Base-by-base conservation (phyloP, 129 eudicot species). In the Artemisia annua region DNA sequence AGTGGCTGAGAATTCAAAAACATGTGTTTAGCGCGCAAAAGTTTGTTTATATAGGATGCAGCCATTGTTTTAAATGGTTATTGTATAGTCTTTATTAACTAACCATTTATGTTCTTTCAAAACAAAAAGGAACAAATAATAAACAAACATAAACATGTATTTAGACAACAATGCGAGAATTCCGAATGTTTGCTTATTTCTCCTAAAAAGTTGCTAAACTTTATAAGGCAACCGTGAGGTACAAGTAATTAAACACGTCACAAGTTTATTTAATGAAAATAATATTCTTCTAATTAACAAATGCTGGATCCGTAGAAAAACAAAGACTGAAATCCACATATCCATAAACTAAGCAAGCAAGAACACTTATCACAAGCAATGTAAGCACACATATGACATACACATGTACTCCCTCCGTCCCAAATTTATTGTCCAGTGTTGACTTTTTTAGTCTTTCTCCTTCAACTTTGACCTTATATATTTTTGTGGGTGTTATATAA, bases 101-200 rank as follows among this genome's bases (percentile, higher is more conserved):
- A 11, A 51, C 57, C 57, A 52, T 52, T 52, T 62, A 57, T 62
- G 20, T 13, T 11, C n/a, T 62, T 5, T n/a, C 11, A 11, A 17
- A 19, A 4, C 28, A 12, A 12, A 3, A 11, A n/a, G 8, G 1
- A n/a, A n/a, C n/a, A n/a, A n/a, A n/a, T n/a, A n/a, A n/a, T n/a
- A n/a, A n/a, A n/a, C n/a, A n/a, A n/a, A n/a, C n/a, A n/a, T n/a
- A n/a, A n/a, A n/a, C n/a, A n/a, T n/a, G n/a, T n/a, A 75, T 9
- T 57, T 50, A 57, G 80, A 76, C 61, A 76, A 67, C 35, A 55
- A 49, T 19, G 74, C 80, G 67, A 76, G 69, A 67, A 76, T 75
- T 66, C 49, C 67, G 80, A n/a, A 56, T 28, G 35, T 12, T 63
- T 74, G 63, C 71, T 18, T 62, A 67, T 55, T 55, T 75, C 15